phyloP scores from a whole-genome alignment of 306 rosid species.

The Medicago lupulina region DNA sequence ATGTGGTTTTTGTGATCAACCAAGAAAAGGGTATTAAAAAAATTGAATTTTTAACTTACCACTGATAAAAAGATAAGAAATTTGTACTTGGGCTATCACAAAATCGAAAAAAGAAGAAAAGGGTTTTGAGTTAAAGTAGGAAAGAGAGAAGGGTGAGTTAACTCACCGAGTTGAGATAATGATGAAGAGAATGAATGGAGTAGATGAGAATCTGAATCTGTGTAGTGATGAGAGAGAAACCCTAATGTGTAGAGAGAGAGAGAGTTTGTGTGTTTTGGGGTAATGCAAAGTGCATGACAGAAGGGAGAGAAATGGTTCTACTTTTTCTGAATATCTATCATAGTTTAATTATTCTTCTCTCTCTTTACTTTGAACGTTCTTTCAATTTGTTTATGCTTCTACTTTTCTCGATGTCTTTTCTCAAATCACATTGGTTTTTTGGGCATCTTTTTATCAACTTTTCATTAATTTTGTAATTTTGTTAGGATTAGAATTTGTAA shows the following conservation, averaged over 20 bases:
- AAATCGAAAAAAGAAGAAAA: background rate
- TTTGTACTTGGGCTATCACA: constrained; percentile 6
- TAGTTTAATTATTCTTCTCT: background rate
- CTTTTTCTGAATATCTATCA: background rate
- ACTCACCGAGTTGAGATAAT: constrained; percentile 49
- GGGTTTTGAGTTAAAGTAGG: background rate
- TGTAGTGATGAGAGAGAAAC: constrained; percentile 46
- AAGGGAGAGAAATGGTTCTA: constrained; percentile 21
- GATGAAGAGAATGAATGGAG: constrained; percentile 29
- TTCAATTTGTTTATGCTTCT: background rate
- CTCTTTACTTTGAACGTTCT: background rate
- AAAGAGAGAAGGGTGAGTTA: constrained; percentile 8
- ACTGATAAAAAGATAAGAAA: constrained; percentile 25
- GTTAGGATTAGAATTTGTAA: too few species aligned
- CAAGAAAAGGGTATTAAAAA: constrained; percentile 17
- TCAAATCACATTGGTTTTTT: background rate
- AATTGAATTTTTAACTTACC: constrained; percentile 27
- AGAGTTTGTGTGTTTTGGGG: background rate
- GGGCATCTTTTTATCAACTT: background rate
- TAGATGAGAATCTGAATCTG: constrained; percentile 65
- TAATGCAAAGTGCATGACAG: constrained; percentile 51
- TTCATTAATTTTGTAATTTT: background rate
- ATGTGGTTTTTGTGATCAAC: constrained; percentile 36
- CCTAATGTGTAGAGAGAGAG: constrained; percentile 43
- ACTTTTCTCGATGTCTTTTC: background rate